phyloP scores from a whole-genome alignment of 257 asterid species.

The Nicotiana attenuata region DNA sequence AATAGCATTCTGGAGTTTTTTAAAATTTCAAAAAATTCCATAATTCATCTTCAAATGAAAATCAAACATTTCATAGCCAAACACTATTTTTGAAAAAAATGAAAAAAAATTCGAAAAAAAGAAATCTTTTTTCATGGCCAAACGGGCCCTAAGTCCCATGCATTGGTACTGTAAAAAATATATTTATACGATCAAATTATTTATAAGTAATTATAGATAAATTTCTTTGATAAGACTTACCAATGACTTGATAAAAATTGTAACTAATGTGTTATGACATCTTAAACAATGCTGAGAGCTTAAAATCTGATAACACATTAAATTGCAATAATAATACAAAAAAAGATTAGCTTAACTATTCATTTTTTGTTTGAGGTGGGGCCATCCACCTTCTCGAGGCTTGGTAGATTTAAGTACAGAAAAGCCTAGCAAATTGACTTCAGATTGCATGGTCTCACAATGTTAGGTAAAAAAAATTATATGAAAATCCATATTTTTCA shows the following conservation, averaged over 20 bases:
- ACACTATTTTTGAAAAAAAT: too few relatives aligned
- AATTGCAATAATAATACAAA: too few relatives aligned
- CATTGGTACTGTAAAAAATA: neutral
- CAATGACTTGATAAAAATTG: neutral
- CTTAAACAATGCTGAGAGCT: too few relatives aligned
- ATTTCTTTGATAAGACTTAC: neutral
- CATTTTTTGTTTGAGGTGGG: neutral
- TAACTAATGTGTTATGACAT: neutral
- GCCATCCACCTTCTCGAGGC: neutral
- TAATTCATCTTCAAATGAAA: too few relatives aligned
- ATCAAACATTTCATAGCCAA: too few relatives aligned
- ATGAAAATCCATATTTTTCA: neutral
- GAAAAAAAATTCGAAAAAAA: too few relatives aligned
- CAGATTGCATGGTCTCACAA: neutral
- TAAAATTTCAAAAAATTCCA: too few relatives aligned
- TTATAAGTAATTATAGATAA: neutral
- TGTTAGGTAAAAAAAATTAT: neutral
- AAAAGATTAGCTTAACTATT: neutral
- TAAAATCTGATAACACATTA: too few relatives aligned
- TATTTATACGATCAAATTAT: neutral
- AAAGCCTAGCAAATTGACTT: neutral
- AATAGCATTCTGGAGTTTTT: too few relatives aligned
- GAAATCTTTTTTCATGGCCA: too few relatives aligned
- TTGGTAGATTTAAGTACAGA: neutral
- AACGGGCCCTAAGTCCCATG: too few relatives aligned